These are phyloP conservation scores for Paramecium tetraurelia DNA, from an alignment of 73 alveolate species.

Conservation along the genomic window DNA sequence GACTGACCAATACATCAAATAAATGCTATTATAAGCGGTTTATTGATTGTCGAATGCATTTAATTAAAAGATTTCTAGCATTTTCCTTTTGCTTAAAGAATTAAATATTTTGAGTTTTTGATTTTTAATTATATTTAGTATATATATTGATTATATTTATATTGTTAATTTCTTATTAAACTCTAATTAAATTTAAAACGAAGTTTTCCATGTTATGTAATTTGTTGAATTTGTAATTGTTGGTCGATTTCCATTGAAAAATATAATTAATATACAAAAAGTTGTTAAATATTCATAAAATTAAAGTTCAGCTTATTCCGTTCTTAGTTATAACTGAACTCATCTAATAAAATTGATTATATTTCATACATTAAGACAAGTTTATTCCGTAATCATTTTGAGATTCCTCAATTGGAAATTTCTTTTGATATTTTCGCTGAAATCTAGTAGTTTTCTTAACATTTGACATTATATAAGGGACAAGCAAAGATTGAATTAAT, in stretches of 20 bases:
- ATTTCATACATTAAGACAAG: background rate
- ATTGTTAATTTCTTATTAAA: background rate
- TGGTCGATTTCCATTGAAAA: background rate
- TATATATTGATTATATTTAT: background rate
- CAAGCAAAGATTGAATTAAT: background rate
- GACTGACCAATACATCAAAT: background rate
- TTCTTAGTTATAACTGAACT: background rate
- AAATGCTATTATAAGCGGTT: background rate
- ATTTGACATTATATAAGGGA: background rate
- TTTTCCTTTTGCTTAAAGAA: background rate
- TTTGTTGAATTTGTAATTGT: background rate
- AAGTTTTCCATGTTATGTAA: background rate
- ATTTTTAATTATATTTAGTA: background rate
- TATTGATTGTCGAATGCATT: background rate
- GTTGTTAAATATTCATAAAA: background rate
- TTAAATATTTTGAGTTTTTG: background rate
- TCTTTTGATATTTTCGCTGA: background rate
- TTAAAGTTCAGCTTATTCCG: background rate
- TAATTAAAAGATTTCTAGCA: background rate
- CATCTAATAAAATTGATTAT: background rate
- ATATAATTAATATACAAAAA: background rate
- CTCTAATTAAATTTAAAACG: background rate
- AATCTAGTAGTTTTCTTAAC: background rate
- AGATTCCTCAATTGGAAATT: background rate
- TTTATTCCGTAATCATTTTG: background rate